These are phyloP conservation scores for Fomitopsis pulvina DNA, from an alignment of 768 basidiomycete species.

Conservation along the genomic window DNA sequence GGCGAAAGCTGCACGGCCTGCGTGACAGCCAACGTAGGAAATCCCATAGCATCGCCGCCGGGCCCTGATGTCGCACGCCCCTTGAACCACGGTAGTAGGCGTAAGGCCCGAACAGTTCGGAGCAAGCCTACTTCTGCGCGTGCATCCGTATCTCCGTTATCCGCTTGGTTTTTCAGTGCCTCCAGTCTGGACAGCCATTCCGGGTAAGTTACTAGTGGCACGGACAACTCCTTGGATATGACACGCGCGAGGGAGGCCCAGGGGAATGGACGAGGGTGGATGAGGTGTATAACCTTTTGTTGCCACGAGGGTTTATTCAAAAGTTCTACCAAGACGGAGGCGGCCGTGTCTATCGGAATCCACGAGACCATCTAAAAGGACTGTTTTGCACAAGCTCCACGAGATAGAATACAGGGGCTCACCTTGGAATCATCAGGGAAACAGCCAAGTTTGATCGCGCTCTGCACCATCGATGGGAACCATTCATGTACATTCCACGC, in stretches of 20 bases:
- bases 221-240: slow-evolving; percentile 13
- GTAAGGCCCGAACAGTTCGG: too few relatives aligned
- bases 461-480: slow-evolving; percentile 1
- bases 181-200: too few relatives aligned
- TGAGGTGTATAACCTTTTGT: slow-evolving; percentile 26
- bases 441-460: slow-evolving; percentile 15
- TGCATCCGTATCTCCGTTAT: too few relatives aligned
- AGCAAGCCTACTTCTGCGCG: too few relatives aligned
- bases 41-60: too few relatives aligned
- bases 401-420: slow-evolving; percentile 7
- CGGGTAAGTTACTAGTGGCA: too few relatives aligned
- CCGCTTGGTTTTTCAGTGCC: too few relatives aligned
- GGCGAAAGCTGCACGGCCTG: too few relatives aligned
- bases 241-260: slow-evolving; percentile 21
- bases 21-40: too few relatives aligned
- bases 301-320: slow-evolving; percentile 10
- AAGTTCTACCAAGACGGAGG: slow-evolving; percentile 25
- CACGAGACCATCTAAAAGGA: slow-evolving; percentile 30
- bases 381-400: neutral
- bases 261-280: slow-evolving; percentile 30
- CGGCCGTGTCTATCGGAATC: slow-evolving; percentile 36
- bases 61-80: too few relatives aligned
- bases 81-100: too few relatives aligned
- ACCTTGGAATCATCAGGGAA: slow-evolving; percentile 28
- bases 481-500: slow-evolving; percentile 30